Base-by-base conservation (phyloP, 164 flowering plant genomes). In the Berberis thunbergii region DNA sequence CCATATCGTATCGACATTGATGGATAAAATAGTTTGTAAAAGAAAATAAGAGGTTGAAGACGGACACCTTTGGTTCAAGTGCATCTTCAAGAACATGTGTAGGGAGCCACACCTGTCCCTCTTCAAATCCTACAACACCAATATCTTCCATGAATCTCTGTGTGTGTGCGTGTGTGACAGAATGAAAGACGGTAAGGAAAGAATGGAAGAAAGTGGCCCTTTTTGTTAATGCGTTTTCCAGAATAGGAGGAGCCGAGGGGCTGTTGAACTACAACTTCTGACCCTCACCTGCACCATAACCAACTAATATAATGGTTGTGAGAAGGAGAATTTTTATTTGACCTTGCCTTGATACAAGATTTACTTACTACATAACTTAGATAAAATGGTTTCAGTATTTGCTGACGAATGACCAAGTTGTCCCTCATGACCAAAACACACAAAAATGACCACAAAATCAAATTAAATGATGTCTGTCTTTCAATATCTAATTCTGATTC, bases 101-200 rank as follows among this genome's bases (percentile, higher is more conserved):
- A 4, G 89, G 84, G n/a, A 81, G 81, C 79, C 84, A 74, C 0
- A 65, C 57, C 69, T 69, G 73, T 59, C 72, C 81, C 58, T 83
- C 85, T 65, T 79, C 81, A 39, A 77, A 63, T 44, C 77, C 76
- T 54, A 78, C 67, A 45, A 62, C 72, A 7, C 64, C 73, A 45
- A 73, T 62, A 39, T 68, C 74, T 11, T 49, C 69, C 43, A 46
- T 49, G 38, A 61, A 49, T 54, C 48, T 52, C n/a, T n/a, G n/a
- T n/a, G n/a, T n/a, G n/a, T n/a, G n/a, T n/a, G 45, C 4, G 4
- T 12, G 13, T 26, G 54, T 46, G 61, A 39, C 54, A 61, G 6
- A 48, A 7, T 6, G 5, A 59, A 38, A 13, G 57, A 54, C 1
- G 7, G 49, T 26, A 26, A 26, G 26, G 26, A 26, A 26, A 26